These are phyloP conservation scores for Trichothecium roseum DNA, from an alignment of 2,329 filamentous ascomycete species.

Conservation along the genomic window DNA sequence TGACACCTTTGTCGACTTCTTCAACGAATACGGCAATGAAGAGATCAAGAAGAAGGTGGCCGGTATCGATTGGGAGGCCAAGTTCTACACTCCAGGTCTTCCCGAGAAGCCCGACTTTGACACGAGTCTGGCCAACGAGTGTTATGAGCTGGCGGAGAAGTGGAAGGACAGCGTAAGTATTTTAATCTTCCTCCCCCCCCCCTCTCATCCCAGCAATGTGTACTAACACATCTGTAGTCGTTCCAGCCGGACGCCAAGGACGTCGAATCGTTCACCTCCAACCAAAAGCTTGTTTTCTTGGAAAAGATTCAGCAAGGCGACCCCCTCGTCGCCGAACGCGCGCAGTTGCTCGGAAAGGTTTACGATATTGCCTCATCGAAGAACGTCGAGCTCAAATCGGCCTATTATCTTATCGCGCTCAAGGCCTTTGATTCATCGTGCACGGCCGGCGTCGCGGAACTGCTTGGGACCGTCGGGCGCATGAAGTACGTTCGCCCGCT, in stretches of 20 bases:
- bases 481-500: slow-evolving; percentile 97
- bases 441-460: slow-evolving; percentile 59
- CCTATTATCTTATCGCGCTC: slow-evolving; percentile 74
- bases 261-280: slow-evolving; percentile 64
- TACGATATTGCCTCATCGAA: slow-evolving; percentile 67
- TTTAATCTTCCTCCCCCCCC: slow-evolving; percentile 1
- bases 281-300: slow-evolving; percentile 87
- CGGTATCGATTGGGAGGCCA: slow-evolving; percentile 77
- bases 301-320: slow-evolving; percentile 59
- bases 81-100: slow-evolving; percentile 80
- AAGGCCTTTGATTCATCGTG: slow-evolving; percentile 59
- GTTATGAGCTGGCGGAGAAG: slow-evolving; percentile 70
- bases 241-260: slow-evolving; percentile 60
- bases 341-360: slow-evolving; percentile 59
- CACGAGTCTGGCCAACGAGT: slow-evolving; percentile 74
- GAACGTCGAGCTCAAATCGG: slow-evolving; percentile 77
- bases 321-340: slow-evolving; percentile 53
- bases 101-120: slow-evolving; percentile 89
- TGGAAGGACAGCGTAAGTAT: slow-evolving; percentile 55
- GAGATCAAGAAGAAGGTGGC: slow-evolving; percentile 54
- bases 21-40: slow-evolving; percentile 53
- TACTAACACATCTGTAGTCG: slow-evolving; percentile 25
- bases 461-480: slow-evolving; percentile 73
- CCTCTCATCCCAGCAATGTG: background rate
- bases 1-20: slow-evolving; percentile 76